Conservation (phyloP, 2,329 filamentous ascomycete genomes). For the Venturia pyrina region DNA sequence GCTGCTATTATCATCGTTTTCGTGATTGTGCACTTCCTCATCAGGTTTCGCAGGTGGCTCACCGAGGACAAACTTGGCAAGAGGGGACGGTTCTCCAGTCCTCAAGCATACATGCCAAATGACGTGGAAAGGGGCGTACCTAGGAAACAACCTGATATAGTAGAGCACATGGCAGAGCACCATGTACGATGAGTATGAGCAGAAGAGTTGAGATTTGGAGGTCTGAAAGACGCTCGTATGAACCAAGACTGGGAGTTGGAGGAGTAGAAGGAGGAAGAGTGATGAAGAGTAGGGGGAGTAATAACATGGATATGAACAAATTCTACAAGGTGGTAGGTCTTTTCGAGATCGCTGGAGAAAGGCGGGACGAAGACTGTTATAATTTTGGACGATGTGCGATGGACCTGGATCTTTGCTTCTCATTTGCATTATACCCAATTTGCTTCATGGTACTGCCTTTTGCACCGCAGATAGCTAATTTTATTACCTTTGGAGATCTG, state of each 20-base stretch:
- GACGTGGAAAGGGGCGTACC: neutral
- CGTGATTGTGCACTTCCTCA: constrained; percentile 30
- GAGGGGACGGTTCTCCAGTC: constrained; percentile 26
- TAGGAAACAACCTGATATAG: neutral
- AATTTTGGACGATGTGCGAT: neutral
- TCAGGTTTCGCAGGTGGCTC: constrained; percentile 28
- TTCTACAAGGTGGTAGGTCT: no score
- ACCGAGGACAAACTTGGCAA: constrained; percentile 36
- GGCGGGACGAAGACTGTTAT: no score
- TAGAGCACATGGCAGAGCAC: neutral
- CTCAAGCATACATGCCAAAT: neutral
- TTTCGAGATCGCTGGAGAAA: no score
- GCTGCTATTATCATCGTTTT: constrained; percentile 31
- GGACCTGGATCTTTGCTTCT: neutral
- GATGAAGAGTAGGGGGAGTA: no score
- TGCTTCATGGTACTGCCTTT: neutral
- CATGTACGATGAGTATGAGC: neutral
- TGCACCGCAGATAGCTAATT: neutral
- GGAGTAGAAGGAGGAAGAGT: no score
- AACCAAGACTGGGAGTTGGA: neutral
- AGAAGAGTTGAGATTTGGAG: neutral
- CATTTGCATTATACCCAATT: neutral
- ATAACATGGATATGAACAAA: no score
- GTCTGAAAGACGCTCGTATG: neutral
- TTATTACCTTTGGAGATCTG: neutral